Evolutionary conservation across 345 rosid species (phyloP).

Genomic region (Heritiera fomes): DNA sequence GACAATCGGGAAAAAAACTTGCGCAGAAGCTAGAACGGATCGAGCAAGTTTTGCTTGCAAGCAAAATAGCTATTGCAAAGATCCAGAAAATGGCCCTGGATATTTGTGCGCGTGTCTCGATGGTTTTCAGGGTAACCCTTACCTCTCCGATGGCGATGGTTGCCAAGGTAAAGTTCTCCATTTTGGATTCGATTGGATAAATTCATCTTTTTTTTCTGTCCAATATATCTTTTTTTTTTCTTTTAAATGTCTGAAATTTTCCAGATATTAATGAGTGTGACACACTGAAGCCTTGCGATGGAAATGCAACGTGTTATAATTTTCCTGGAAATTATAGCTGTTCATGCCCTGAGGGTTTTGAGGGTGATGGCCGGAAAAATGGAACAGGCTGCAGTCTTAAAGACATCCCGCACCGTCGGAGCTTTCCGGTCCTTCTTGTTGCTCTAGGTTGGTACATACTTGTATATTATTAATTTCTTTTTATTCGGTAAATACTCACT

Average conservation of each 20-base stretch:
- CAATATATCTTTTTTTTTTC: too few relatives aligned
- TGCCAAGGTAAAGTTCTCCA: constrained; percentile 14
- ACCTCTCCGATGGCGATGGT: constrained; percentile 15
- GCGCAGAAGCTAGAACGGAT: neutral
- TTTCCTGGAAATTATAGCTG: too few relatives aligned
- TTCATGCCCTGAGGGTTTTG: neutral
- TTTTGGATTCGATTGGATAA: too few relatives aligned
- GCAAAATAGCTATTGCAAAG: constrained; percentile 14
- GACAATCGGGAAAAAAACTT: constrained; percentile 29
- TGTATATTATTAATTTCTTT: too few relatives aligned
- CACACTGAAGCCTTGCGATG: too few relatives aligned
- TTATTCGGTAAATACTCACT: too few relatives aligned
- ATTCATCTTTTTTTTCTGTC: too few relatives aligned
- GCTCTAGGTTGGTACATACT: neutral
- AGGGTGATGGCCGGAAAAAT: neutral
- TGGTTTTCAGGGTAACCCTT: constrained; percentile 26
- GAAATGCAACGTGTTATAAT: too few relatives aligned
- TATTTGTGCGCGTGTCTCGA: constrained; percentile 14
- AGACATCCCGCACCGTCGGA: neutral
- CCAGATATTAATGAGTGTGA: too few relatives aligned
- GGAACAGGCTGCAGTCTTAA: constrained; percentile 11
- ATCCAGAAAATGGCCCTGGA: neutral
- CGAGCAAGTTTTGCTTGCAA: constrained; percentile 6
- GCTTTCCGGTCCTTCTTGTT: neutral
- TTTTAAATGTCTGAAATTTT: too few relatives aligned